These are phyloP conservation scores for Kwoniella pini DNA, from an alignment of 768 basidiomycete genomes.

Conservation along the genomic window DNA sequence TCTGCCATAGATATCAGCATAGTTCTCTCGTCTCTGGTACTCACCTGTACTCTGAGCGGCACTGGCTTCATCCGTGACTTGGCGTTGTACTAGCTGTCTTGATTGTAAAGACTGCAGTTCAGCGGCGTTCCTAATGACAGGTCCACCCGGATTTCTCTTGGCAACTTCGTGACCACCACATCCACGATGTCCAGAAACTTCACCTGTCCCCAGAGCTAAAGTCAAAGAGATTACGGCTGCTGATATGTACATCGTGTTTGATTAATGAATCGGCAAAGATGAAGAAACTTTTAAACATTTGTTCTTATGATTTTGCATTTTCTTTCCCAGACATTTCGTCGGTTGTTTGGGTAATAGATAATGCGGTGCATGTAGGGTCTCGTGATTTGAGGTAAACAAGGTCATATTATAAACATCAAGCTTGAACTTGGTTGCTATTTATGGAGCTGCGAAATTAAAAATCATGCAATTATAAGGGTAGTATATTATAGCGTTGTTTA, in stretches of 20 bases:
- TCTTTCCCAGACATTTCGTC: too few relatives aligned
- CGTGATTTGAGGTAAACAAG: too few relatives aligned
- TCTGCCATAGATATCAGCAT: constrained; percentile 24
- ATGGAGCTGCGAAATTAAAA: too few relatives aligned
- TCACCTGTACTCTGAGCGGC: constrained; percentile 32
- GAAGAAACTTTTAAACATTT: too few relatives aligned
- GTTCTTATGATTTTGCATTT: too few relatives aligned
- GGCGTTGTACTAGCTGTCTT: not conserved
- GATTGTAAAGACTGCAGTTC: constrained; percentile 9
- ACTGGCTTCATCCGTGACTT: constrained; percentile 29
- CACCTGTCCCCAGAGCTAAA: not conserved
- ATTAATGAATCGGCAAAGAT: too few relatives aligned
- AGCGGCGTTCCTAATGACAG: not conserved
- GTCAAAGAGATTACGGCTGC: not conserved
- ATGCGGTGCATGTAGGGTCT: too few relatives aligned
- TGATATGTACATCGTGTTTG: not conserved
- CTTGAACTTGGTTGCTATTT: too few relatives aligned
- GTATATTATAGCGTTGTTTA: too few relatives aligned
- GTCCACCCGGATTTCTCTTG: constrained; percentile 37
- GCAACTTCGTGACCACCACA: constrained; percentile 44
- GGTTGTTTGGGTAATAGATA: too few relatives aligned
- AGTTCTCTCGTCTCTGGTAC: constrained; percentile 1
- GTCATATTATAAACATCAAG: too few relatives aligned
- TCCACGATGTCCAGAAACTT: constrained; percentile 25
- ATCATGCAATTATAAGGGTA: too few relatives aligned